Evolutionary conservation across 208 protist genomes (phyloP).

Genomic region (Naegleria gruberi): DNA sequence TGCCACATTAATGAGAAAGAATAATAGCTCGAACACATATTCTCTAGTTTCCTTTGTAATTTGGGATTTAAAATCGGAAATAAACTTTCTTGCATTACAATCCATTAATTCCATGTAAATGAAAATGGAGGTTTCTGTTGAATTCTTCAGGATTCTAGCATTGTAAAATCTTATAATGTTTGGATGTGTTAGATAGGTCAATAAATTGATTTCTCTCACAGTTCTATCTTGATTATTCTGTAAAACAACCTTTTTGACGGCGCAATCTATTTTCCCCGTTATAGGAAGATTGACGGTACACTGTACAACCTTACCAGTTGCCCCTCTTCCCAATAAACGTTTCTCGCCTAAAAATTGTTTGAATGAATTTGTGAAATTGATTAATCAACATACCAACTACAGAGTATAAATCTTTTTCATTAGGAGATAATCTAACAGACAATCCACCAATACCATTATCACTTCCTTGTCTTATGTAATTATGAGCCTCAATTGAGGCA

Average conservation of each 20-base stretch:
- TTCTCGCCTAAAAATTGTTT: too few relatives aligned
- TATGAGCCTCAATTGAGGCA: not conserved
- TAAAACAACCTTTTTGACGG: not conserved
- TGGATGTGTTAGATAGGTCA: not conserved
- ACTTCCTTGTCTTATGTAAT: not conserved
- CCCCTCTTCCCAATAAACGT: not conserved
- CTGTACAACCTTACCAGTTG: not conserved
- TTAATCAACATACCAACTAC: too few relatives aligned
- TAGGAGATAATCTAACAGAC: not conserved
- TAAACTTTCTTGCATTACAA: not conserved
- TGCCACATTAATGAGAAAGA: not conserved
- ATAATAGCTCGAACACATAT: not conserved
- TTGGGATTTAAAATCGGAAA: not conserved
- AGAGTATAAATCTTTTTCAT: too few relatives aligned
- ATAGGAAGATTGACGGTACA: not conserved
- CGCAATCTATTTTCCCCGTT: not conserved
- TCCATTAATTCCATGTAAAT: not conserved
- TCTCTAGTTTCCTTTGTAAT: not conserved
- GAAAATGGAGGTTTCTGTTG: not conserved
- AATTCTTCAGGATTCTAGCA: not conserved
- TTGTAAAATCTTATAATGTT: not conserved
- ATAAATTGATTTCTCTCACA: not conserved
- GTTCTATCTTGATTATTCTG: not conserved
- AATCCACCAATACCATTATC: not conserved
- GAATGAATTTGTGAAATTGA: too few relatives aligned